Base-by-base conservation (phyloP, 257 asterid species). In the Fraxinus quadrangulata region DNA sequence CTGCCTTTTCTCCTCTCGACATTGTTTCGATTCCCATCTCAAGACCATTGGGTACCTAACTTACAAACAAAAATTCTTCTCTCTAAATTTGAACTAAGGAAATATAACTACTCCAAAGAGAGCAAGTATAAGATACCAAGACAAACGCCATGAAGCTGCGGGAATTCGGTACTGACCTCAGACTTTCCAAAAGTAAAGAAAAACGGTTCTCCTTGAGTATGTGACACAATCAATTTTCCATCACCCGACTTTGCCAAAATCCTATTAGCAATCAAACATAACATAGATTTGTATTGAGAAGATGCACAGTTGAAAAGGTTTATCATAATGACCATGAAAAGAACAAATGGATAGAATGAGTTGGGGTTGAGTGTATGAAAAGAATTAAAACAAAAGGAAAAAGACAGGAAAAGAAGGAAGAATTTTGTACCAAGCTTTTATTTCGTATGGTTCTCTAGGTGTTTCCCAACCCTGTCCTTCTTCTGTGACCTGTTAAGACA, bases 381-480 rank as follows among this genome's bases (percentile, higher is more conserved):
- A 77, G 71, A 2, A 40, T 40, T 40, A 40, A 40, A 40, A 40
- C 49, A 11, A 40, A 10, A 10, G 14, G 16, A 40, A 40, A 40
- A 40, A 13, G 16, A 40, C 49, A 40, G 49, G 16, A 72, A 78
- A 66, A 77, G 72, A 71, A 19, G 49, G 83, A 78, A 19, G 9
- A 59, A 75, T 54, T 65, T 21, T 84, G 56, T 93, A 96, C 99
- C 98, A 86, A 76, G 91, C 94, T 87, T 93, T 86, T 42, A 92
- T 85, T 89, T 96, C 98, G 86, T 92, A 96, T 23, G 97, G 99
- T 78, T 84, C 98, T 83, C 99, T 91, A 33, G 99, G 97, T 73
- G 92, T 90, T 86, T 96, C 99, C 99, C 99, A 96, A 71, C 97
- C 95, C 71, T 89, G 92, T 67, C 97, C 98, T 73, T 95, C 97